phyloP scores from a whole-genome alignment of 176 grass and related monocot genomes.

The Poa pratensis region DNA sequence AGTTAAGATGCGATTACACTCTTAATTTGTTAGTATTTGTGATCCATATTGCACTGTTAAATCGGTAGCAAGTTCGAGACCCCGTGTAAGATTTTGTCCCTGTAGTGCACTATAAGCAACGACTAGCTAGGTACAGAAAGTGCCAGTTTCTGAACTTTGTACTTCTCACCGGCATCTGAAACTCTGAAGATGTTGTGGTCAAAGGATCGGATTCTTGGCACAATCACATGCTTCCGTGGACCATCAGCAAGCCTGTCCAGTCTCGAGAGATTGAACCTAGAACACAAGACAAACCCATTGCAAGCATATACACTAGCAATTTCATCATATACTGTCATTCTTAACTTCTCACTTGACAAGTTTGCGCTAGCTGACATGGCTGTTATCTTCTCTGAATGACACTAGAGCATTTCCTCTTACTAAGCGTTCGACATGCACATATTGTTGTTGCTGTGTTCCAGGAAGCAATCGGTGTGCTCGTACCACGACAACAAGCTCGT shows the following conservation, averaged over 20 bases:
- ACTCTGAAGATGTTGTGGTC: no score
- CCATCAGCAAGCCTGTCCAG: background rate
- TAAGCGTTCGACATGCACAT: background rate
- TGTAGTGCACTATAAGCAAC: no score
- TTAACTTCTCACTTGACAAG: background rate
- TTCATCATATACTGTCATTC: background rate
- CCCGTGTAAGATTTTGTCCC: background rate
- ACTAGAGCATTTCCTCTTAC: background rate
- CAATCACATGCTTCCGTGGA: background rate
- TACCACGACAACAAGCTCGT: constrained; percentile 64
- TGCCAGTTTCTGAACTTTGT: no score
- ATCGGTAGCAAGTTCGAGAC: background rate
- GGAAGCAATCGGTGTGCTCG: constrained; percentile 58
- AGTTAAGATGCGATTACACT: background rate
- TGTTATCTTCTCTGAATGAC: background rate
- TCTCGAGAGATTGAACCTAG: background rate
- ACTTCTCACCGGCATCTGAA: no score
- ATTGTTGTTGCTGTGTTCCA: background rate
- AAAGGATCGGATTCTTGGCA: background rate
- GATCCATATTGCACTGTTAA: background rate
- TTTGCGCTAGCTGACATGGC: background rate
- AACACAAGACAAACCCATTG: background rate
- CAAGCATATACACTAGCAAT: background rate
- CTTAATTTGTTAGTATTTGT: background rate
- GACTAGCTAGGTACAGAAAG: no score